A percentile compares a stretch with the other conserved stretches of the same genome.
phyloP scores from a whole-genome alignment of 208 protist genomes.

The Wallacemonas collosoma region DNA sequence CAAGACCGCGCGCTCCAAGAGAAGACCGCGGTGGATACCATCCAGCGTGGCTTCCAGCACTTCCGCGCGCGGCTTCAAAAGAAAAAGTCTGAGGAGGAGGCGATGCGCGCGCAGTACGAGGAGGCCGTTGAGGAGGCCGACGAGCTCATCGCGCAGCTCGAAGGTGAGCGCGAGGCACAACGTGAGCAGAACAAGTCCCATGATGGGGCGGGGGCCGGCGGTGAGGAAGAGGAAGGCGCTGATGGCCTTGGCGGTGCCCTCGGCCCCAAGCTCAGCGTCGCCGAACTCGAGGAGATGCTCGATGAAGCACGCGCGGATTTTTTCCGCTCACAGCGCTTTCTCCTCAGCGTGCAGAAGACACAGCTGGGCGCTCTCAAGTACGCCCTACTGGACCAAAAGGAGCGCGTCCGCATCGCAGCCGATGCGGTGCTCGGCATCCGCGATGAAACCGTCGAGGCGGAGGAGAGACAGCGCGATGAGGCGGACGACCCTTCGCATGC shows the following conservation, averaged over 20 bases:
- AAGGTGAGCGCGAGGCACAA: constrained; percentile 21
- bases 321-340: constrained; percentile 74
- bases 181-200: constrained; percentile 3
- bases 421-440: constrained; percentile 45
- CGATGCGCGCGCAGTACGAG: constrained; percentile 52
- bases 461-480: constrained; percentile 33
- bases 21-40: constrained; percentile 69
- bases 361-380: constrained; percentile 64
- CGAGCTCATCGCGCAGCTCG: constrained; percentile 54
- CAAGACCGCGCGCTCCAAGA: constrained; percentile 51
- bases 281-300: constrained; percentile 36
- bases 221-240: constrained; percentile 27
- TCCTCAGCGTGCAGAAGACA: constrained; percentile 63
- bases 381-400: constrained; percentile 43
- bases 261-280: constrained; percentile 10
- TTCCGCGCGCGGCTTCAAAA: constrained; percentile 36
- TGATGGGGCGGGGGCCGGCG: not conserved
- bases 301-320: constrained; percentile 56
- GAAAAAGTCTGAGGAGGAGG: constrained; percentile 51
- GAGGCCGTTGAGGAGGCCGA: constrained; percentile 67
- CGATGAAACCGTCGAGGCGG: constrained; percentile 24
- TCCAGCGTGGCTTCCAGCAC: constrained; percentile 67
- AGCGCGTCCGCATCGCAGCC: constrained; percentile 49
- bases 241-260: constrained; percentile 16
- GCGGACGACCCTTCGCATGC: constrained; percentile 25